phyloP scores from a whole-genome alignment of 225 moss, liverwort and hornwort genomes.

The Bryoerythrophyllum caledonicum region DNA sequence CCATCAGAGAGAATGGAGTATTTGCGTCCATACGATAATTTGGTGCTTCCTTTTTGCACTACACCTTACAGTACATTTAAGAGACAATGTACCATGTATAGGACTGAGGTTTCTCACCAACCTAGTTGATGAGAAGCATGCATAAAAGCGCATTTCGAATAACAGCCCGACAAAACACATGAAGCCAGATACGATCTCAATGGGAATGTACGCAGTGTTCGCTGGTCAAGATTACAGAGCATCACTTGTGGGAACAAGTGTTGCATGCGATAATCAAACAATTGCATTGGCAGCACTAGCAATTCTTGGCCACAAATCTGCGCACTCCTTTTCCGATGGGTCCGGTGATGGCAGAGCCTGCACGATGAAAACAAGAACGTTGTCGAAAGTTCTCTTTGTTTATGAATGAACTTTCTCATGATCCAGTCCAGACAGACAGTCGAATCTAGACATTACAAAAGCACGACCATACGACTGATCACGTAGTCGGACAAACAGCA shows the following conservation, averaged over 20 bases:
- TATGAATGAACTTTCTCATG: neutral
- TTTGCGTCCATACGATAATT: too few relatives aligned
- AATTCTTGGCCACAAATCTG: slow-evolving; percentile 62
- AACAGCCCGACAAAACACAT: neutral
- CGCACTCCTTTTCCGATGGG: slow-evolving; percentile 66
- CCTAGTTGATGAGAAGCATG: neutral
- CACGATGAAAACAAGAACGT: neutral
- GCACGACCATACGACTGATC: neutral
- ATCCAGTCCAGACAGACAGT: too few relatives aligned
- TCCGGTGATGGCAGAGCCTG: slow-evolving; percentile 69
- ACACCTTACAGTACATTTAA: neutral
- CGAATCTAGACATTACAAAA: neutral
- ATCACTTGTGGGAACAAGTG: neutral
- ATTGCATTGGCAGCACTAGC: slow-evolving; percentile 65
- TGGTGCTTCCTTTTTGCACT: too few relatives aligned
- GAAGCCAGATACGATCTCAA: neutral
- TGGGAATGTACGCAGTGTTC: neutral
- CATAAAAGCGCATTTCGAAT: neutral
- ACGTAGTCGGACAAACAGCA: neutral
- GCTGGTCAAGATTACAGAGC: neutral
- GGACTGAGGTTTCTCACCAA: neutral
- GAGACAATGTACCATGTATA: neutral
- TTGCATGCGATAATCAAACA: slow-evolving; percentile 26
- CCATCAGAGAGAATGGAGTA: too few relatives aligned
- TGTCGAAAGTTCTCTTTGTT: neutral